phyloP scores from a whole-genome alignment of 306 rosid species.

The Medicago ruthenica region DNA sequence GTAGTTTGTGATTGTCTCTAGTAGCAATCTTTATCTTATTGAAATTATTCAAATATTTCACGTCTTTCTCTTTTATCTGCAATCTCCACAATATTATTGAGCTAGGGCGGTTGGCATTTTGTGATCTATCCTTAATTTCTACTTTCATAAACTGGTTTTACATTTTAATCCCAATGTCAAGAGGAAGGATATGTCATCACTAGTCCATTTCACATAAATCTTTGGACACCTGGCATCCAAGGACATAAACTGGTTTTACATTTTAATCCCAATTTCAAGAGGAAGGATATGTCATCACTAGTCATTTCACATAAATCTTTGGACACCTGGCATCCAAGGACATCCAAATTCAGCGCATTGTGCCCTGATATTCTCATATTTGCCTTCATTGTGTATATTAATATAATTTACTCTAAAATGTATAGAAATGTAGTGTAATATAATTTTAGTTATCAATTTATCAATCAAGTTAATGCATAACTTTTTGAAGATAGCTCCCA shows the following conservation, averaged over 20 bases:
- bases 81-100: conserved; percentile 3
- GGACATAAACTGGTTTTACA: not conserved
- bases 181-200: not conserved
- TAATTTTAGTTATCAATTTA: not conserved
- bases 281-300: not conserved
- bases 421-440: not conserved
- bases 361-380: conserved; percentile 22
- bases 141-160: not conserved
- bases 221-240: not conserved
- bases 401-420: not conserved
- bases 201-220: conserved; percentile 22
- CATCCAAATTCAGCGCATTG: conserved; percentile 26
- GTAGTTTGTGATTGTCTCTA: not conserved
- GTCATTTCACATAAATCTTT: conserved; percentile 24
- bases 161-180: conserved; percentile 23
- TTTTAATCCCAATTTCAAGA: conserved; percentile 21
- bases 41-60: not conserved
- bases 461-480: conserved; percentile 7
- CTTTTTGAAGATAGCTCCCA: conserved; percentile 19
- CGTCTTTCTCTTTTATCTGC: conserved; percentile 7
- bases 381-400: conserved; percentile 14
- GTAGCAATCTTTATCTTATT: not conserved
- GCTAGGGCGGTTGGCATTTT: conserved; percentile 14
- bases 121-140: conserved; percentile 22
- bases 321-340: not conserved